Evolutionary conservation across 106 monocot genomes (phyloP).

Genomic region (Posidonia australis): DNA sequence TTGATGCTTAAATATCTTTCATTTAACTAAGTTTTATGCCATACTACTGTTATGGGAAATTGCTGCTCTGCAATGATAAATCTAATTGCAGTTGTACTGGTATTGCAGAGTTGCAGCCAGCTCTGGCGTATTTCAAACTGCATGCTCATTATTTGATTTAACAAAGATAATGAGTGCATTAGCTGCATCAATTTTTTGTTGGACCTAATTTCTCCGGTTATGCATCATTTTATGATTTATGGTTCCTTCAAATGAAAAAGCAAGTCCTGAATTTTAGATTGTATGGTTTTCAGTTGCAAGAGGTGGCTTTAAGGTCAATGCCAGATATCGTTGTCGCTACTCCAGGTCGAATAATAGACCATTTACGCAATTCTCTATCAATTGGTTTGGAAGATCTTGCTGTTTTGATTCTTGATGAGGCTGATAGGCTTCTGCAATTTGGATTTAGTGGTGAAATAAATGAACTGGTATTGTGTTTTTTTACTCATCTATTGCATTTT

Average conservation of each 20-base stretch:
- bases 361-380: constrained; percentile 80
- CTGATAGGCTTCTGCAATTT: constrained; percentile 92
- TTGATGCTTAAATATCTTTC: no score
- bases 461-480: constrained; percentile 52
- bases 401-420: constrained; percentile 94
- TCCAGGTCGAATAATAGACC: constrained; percentile 94
- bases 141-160: no score
- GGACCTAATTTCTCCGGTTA: not conserved
- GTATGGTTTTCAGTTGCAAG: constrained; percentile 52
- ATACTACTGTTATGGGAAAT: no score
- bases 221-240: not conserved
- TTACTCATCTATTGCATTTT: no score
- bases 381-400: constrained; percentile 94
- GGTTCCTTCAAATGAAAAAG: not conserved
- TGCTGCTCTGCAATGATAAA: no score
- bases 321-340: constrained; percentile 97
- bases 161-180: no score
- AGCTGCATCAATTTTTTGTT: no score
- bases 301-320: constrained; percentile 76
- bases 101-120: no score
- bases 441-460: constrained; percentile 94
- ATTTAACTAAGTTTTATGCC: no score
- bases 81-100: no score
- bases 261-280: not conserved
- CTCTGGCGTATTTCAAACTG: no score